Percentiles rank a stretch among this genome's conserved stretches.
phyloP scores from a whole-genome alignment of 2,329 filamentous ascomycete genomes.

The Aspergillus pseudoterreus region DNA sequence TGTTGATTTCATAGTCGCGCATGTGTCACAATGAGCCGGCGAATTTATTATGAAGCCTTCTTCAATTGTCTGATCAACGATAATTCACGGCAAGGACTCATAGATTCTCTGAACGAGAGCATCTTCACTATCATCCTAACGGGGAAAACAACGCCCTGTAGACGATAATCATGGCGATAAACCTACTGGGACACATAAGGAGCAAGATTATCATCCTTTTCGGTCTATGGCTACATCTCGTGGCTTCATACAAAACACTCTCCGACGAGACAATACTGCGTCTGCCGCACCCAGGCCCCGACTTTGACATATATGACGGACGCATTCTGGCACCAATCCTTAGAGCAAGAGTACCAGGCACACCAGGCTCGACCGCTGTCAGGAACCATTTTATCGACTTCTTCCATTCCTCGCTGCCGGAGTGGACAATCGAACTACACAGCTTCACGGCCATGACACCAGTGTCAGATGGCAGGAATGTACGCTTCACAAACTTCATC shows the following conservation, averaged over 20 bases:
- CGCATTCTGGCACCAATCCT: conserved; percentile 79
- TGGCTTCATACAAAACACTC: conserved; percentile 35
- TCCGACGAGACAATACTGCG: conserved; percentile 69
- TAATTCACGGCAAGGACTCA: no score
- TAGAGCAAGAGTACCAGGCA: conserved; percentile 83
- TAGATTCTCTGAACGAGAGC: no score
- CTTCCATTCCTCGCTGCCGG: conserved; percentile 51
- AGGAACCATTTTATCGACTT: conserved; percentile 65
- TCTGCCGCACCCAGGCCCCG: conserved; percentile 66
- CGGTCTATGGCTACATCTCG: neutral
- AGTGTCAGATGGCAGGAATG: conserved; percentile 57
- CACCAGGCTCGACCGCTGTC: conserved; percentile 65
- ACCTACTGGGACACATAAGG: no score
- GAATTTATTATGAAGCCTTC: no score
- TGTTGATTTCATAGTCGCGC: no score
- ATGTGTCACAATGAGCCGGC: no score
- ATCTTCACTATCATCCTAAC: no score
- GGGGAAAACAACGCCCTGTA: no score
- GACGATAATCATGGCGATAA: no score
- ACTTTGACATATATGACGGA: conserved; percentile 75
- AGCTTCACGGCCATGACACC: conserved; percentile 58
- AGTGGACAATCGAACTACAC: conserved; percentile 77
- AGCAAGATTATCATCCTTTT: neutral
- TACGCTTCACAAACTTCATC: conserved; percentile 84
- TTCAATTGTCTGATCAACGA: no score